Percentiles rank a stretch among this genome's conserved stretches.
These are phyloP conservation scores for Entomortierella chlamydospora DNA, from an alignment of 192 early-diverging fungal genomes.

Conservation along the genomic window DNA sequence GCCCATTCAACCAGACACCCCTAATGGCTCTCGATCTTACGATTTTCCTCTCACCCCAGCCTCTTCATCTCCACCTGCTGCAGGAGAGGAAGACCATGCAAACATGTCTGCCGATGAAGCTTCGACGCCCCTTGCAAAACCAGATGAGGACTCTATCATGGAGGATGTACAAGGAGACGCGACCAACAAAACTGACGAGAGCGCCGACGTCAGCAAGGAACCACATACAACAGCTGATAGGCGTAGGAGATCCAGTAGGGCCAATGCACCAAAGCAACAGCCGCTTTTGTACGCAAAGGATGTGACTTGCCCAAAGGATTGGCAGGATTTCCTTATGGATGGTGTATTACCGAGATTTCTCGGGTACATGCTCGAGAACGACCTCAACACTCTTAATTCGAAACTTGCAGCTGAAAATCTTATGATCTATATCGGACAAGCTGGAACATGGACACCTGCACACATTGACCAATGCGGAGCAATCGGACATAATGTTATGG, in stretches of 20 bases:
- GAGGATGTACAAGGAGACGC: neutral
- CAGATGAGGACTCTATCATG: neutral
- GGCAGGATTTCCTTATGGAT: slow-evolving; percentile 19
- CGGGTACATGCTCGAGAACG: slow-evolving; percentile 38
- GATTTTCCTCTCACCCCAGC: neutral
- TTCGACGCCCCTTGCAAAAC: neutral
- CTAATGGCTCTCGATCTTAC: neutral
- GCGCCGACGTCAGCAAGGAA: neutral
- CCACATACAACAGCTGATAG: neutral
- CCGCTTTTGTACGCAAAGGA: slow-evolving; percentile 43
- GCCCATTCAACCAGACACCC: neutral
- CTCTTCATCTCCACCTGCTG: neutral
- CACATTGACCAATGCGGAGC: slow-evolving; percentile 52
- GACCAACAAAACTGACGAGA: neutral
- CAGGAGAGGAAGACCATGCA: neutral
- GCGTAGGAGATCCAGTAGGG: neutral
- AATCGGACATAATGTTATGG: slow-evolving; percentile 51
- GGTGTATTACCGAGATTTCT: slow-evolving; percentile 23
- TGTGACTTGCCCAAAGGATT: slow-evolving; percentile 29
- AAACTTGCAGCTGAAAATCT: slow-evolving; percentile 45
- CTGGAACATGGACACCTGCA: slow-evolving; percentile 50
- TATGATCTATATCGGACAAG: slow-evolving; percentile 47
- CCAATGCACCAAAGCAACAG: neutral
- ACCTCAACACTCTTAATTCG: slow-evolving; percentile 26
- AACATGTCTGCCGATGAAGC: neutral